Evolutionary conservation across 768 basidiomycete species (phyloP), one percentile per base, ranked within the genome.

Genomic region (Amylocystis lapponica): DNA sequence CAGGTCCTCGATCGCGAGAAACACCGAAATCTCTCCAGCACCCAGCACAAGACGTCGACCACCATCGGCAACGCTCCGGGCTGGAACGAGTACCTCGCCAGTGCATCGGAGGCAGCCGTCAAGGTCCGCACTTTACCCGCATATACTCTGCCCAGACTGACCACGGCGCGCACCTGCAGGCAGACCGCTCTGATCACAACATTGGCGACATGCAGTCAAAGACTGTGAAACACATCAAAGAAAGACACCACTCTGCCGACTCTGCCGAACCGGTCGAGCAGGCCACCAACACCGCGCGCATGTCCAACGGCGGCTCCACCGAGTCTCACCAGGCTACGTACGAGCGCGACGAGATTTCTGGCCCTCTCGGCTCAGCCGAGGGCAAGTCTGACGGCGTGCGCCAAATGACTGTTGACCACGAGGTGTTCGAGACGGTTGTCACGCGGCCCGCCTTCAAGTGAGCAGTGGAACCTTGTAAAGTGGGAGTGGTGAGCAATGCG

Each of bases 1-100:
- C 31, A 65, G 62, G 46, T 59, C 7, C 56, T 66, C 19, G 66
- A 66, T 41, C 32, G 27, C 13, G 66, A 67, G 54, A 67, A 67
- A 47, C 52, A 47, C 16, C 57, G 59, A 11, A 67, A 67, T 48
- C 30, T 67, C 34, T 42, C 38, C 31, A 58, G 55, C 25, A 43
- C 51, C 38, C 66, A 67, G 43, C 64, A 66, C 48, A 49, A 58
- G 39, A 63, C 61, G 2, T 67, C 66, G 2, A 60, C 64, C 13
- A 55, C 63, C 25, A 39, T 44, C 5, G 38, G 52, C 17, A 51
- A 59, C 29, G 64, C 64, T 13, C 66, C 66, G 4, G 66, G 66
- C 17, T 67, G 66, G 66, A 67, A 67, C 50, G 59, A 66, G 45
- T 46, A 56, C 26, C 63, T 67, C 25, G 64, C 63, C 14, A 63